Evolutionary conservation across 148 eudicot genomes (phyloP).

Genomic region (Rhododendron molle): DNA sequence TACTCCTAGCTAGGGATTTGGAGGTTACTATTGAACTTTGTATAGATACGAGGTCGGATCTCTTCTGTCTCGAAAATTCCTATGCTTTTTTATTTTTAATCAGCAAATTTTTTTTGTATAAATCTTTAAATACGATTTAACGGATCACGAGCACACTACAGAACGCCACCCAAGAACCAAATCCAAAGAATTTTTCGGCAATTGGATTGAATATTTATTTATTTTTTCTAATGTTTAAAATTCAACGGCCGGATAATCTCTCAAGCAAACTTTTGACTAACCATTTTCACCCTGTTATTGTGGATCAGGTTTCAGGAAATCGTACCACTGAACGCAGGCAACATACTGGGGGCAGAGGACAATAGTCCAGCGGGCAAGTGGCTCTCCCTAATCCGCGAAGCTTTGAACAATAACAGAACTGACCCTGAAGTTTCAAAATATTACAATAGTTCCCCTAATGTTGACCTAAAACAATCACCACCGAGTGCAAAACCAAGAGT

Average conservation of each 20-base stretch:
- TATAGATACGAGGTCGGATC: too few species aligned
- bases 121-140: too few species aligned
- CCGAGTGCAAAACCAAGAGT: constrained; percentile 21
- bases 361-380: constrained; percentile 55
- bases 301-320: constrained; percentile 67
- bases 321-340: constrained; percentile 71
- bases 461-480: neutral
- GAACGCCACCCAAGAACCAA: too few species aligned
- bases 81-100: too few species aligned
- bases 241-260: too few species aligned
- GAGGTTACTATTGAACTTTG: too few species aligned
- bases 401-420: constrained; percentile 19
- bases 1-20: too few species aligned
- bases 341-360: constrained; percentile 63
- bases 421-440: constrained; percentile 9
- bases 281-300: constrained; percentile 2
- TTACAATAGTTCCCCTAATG: constrained; percentile 12
- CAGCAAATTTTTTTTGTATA: too few species aligned
- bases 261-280: neutral
- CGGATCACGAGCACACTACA: too few species aligned
- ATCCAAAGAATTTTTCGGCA: too few species aligned
- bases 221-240: too few species aligned
- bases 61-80: too few species aligned
- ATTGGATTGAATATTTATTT: neutral
- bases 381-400: constrained; percentile 47